A percentile compares a stretch with the other conserved stretches of the same genome.
These are phyloP conservation scores for Euphorbia tirucalli DNA, from an alignment of 345 rosid species.

Conservation along the genomic window DNA sequence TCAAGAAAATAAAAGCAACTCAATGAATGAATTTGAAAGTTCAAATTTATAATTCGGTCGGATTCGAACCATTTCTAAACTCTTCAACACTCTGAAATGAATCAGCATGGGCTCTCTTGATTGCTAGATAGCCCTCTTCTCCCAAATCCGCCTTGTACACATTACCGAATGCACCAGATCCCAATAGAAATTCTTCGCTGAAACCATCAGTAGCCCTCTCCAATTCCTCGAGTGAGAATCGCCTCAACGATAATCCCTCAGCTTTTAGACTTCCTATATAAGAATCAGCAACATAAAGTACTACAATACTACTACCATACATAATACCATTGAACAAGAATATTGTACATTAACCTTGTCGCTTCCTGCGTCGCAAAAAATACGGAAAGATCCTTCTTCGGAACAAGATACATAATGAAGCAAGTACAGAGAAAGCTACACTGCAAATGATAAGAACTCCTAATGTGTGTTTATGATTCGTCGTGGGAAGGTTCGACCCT, in stretches of 20 bases:
- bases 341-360: slow-evolving; percentile 28
- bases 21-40: not conserved
- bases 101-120: slow-evolving; percentile 51
- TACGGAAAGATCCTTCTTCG: slow-evolving; percentile 35
- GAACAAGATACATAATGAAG: slow-evolving; percentile 27
- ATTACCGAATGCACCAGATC: slow-evolving; percentile 55
- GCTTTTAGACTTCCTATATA: slow-evolving; percentile 29
- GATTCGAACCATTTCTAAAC: slow-evolving; percentile 53
- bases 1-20: slow-evolving; percentile 23
- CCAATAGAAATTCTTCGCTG: slow-evolving; percentile 48
- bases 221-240: slow-evolving; percentile 43
- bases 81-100: slow-evolving; percentile 52
- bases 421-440: slow-evolving; percentile 15
- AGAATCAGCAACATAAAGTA: not conserved
- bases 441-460: slow-evolving; percentile 29
- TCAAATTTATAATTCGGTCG: not conserved
- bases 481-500: not conserved
- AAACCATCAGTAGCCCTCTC: slow-evolving; percentile 45
- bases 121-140: slow-evolving; percentile 42
- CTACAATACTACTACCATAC: not conserved
- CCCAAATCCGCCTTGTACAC: slow-evolving; percentile 50
- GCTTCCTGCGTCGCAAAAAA: slow-evolving; percentile 8
- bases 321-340: not conserved
- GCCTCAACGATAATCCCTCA: slow-evolving; percentile 38
- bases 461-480: slow-evolving; percentile 13